Evolutionary conservation across 2,329 filamentous ascomycete genomes (phyloP).

Genomic region (Calonectria pseudoturangicola): DNA sequence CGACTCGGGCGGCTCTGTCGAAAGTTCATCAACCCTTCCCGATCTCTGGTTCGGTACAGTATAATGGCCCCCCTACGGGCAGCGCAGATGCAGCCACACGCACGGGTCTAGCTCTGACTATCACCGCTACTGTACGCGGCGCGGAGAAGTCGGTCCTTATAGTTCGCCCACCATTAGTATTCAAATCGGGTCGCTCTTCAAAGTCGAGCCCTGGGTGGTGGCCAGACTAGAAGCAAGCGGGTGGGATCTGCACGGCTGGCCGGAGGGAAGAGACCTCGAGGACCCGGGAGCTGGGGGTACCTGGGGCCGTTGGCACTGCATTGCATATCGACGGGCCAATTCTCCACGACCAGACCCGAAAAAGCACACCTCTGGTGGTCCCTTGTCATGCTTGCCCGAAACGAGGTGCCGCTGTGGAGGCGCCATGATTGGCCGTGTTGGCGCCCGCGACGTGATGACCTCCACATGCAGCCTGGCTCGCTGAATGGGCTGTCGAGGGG

Average conservation of each 20-base stretch:
- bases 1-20: slow-evolving; percentile 30
- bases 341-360: slow-evolving; percentile 38
- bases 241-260: slow-evolving; percentile 40
- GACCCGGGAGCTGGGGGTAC: slow-evolving; percentile 39
- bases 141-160: slow-evolving; percentile 18
- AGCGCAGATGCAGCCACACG: slow-evolving; percentile 25
- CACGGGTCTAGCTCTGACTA: slow-evolving; percentile 24
- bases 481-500: slow-evolving; percentile 49
- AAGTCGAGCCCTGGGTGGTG: slow-evolving; percentile 18
- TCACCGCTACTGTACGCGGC: slow-evolving; percentile 14
- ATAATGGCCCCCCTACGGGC: background rate
- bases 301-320: slow-evolving; percentile 43
- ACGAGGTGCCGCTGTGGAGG: slow-evolving; percentile 42
- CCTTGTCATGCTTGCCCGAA: slow-evolving; percentile 45
- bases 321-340: slow-evolving; percentile 38
- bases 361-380: slow-evolving; percentile 39
- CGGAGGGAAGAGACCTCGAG: slow-evolving; percentile 31
- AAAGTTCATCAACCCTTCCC: slow-evolving; percentile 18
- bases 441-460: slow-evolving; percentile 57
- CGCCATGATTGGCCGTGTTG: slow-evolving; percentile 60
- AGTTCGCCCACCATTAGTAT: slow-evolving; percentile 24
- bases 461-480: slow-evolving; percentile 51
- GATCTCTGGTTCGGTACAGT: slow-evolving; percentile 19
- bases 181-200: slow-evolving; percentile 8
- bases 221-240: slow-evolving; percentile 23